Conservation (phyloP, 2,329 filamentous ascomycete species). For the Escovopsis sp. region DNA sequence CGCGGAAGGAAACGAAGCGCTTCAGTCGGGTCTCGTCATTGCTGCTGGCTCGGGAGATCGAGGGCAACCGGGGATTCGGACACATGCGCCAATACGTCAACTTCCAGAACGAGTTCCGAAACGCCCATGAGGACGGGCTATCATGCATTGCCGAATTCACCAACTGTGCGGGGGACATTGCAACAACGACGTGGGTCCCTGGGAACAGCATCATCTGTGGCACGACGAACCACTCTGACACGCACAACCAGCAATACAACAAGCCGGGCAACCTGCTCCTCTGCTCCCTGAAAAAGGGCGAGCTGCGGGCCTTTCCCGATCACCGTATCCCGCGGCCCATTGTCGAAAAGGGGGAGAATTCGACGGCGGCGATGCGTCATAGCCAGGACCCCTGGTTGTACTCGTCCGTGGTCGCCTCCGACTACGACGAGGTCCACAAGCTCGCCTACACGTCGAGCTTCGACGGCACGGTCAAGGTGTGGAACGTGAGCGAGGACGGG, state of each 20-base stretch:
- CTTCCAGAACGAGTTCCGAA: slow-evolving; percentile 29
- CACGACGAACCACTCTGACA: slow-evolving; percentile 46
- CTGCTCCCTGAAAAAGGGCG: slow-evolving; percentile 30
- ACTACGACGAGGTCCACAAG: slow-evolving; percentile 30
- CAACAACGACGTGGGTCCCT: slow-evolving; percentile 41
- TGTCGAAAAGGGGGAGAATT: slow-evolving; percentile 38
- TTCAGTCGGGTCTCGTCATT: slow-evolving; percentile 22
- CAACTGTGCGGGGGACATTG: slow-evolving; percentile 46
- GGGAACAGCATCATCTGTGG: slow-evolving; percentile 42
- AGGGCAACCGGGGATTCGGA: slow-evolving; percentile 28
- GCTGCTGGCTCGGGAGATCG: slow-evolving; percentile 33
- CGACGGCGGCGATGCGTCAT: slow-evolving; percentile 38
- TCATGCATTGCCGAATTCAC: slow-evolving; percentile 38
- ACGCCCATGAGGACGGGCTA: slow-evolving; percentile 34
- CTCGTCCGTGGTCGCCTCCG: slow-evolving; percentile 46
- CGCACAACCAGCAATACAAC: slow-evolving; percentile 51
- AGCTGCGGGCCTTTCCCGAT: slow-evolving; percentile 35
- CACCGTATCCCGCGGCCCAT: slow-evolving; percentile 41
- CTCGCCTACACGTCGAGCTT: slow-evolving; percentile 45
- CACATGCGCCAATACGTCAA: slow-evolving; percentile 26
- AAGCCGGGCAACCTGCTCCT: slow-evolving; percentile 46
- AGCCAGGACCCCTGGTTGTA: slow-evolving; percentile 49
- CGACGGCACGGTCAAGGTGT: slow-evolving; percentile 45
- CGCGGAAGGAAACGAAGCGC: slow-evolving; percentile 5
- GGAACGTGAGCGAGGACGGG: slow-evolving; percentile 27